Evolutionary conservation across 305 asterid species (phyloP).

Genomic region (Fraxinus nigra): DNA sequence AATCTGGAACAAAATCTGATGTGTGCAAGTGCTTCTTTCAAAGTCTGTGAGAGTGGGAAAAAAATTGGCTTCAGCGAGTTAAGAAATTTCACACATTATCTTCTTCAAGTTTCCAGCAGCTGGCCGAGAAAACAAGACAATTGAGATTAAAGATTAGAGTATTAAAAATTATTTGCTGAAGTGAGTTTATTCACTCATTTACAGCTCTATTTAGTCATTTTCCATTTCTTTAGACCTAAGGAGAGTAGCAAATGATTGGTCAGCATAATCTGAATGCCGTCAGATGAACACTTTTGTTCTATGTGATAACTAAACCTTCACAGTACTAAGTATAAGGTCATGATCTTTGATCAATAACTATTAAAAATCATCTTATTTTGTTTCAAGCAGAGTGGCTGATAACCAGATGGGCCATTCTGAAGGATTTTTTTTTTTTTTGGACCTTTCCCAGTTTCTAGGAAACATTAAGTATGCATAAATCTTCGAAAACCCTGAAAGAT

Average conservation of each 20-base stretch:
- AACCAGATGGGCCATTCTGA: not conserved
- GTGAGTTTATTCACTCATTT: constrained; percentile 6
- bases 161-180: not conserved
- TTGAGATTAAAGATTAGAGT: not conserved
- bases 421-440: not conserved
- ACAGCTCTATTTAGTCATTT: constrained; percentile 7
- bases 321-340: constrained; percentile 6
- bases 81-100: constrained; percentile 3
- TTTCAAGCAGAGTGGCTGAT: not conserved
- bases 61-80: constrained; percentile 18
- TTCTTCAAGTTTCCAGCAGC: constrained; percentile 10
- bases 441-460: not conserved
- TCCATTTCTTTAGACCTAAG: constrained; percentile 1
- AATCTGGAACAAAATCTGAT: constrained; percentile 59
- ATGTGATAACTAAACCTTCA: constrained; percentile 4
- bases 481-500: not conserved
- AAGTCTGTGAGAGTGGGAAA: constrained; percentile 46
- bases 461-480: not conserved
- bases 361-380: not conserved
- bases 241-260: constrained; percentile 5
- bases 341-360: not conserved
- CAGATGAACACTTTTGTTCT: not conserved
- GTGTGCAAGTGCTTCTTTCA: constrained; percentile 56
- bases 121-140: constrained; percentile 17
- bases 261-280: not conserved